Base-by-base conservation (phyloP, 805 yeast species). In the Soucietia sequanensis region DNA sequence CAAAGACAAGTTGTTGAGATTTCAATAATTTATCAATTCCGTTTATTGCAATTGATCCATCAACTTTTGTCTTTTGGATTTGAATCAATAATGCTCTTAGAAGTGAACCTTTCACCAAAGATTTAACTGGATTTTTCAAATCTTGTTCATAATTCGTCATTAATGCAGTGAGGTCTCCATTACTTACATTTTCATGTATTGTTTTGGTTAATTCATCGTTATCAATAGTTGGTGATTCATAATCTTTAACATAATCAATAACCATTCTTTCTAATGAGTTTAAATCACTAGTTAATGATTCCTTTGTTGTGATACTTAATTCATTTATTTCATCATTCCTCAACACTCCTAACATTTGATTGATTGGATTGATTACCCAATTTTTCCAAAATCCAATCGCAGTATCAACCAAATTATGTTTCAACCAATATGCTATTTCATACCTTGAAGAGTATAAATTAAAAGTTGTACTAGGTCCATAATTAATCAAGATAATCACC, bases 31-130 rank as follows among this genome's bases (percentile, higher is more conserved):
- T 82, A 60, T 93, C 98, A 42, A 93, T 90, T 6, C 98, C 98
- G 47, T 75, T 78, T 41, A 91, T 75, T 0, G 96, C 98, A 4
- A 89, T 66, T 23, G 85, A 89, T 6, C 95, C 96, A 56, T 91
- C 99, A 5, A 93, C 97, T 60, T 91, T 91, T 9, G 95, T 83
- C 61, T 93, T 91, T 58, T 91, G 99, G n/a, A 93, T 69, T 58
- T 93, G 98, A 42, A 91, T 90, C 50, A 93, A 63, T 30, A 93
- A 58, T 11, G 90, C 80, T 35, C 95, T 72, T 6, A 89, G 59
- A 44, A 91, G 70, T 37, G 80, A 77, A 4, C 98, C 99, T 10
- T 62, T 60, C 2, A 89, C 38, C 2, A 81, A 47, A 23, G 81
- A 79, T 36, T 67, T 71, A 30, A 89, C 52, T 0, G 98, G 98